Evolutionary conservation across 148 eudicot genomes (phyloP).

Genomic region (Chenopodium berlandieri): DNA sequence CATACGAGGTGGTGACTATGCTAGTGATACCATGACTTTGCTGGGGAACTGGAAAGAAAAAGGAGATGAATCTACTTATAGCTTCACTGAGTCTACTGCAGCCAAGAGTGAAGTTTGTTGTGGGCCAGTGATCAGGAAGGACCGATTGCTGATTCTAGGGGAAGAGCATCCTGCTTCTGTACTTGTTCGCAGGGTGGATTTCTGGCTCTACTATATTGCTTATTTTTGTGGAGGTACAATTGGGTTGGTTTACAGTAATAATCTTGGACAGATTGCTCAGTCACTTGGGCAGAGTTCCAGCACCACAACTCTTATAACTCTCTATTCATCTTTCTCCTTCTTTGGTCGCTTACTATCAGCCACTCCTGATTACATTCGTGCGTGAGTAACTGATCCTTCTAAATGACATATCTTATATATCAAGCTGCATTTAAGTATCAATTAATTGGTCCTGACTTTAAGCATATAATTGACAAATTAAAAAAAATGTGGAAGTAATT

Average conservation of each 20-base stretch:
- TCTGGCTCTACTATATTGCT: conserved; percentile 80
- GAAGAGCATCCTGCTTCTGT: conserved; percentile 62
- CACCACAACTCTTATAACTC: conserved; percentile 58
- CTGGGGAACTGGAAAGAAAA: conserved; percentile 18
- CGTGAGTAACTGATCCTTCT: conserved; percentile 44
- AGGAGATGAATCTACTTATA: conserved; percentile 18
- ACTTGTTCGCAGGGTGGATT: conserved; percentile 66
- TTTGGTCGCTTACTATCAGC: conserved; percentile 89
- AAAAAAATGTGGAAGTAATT: neutral
- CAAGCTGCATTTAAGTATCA: neutral
- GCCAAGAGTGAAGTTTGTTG: conserved; percentile 36
- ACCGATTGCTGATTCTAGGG: conserved; percentile 67
- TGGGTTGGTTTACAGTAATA: conserved; percentile 83
- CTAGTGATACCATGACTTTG: conserved; percentile 16
- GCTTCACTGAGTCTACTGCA: conserved; percentile 4
- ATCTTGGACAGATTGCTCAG: conserved; percentile 84
- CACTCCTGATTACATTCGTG: conserved; percentile 66
- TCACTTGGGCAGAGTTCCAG: conserved; percentile 64
- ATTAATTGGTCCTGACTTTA: neutral
- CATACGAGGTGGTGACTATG: conserved; percentile 26
- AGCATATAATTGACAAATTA: neutral
- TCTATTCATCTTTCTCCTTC: conserved; percentile 91
- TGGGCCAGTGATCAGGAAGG: conserved; percentile 36
- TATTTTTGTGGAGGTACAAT: conserved; percentile 94
- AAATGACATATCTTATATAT: neutral